Conservation (phyloP, 2,329 filamentous ascomycete genomes). For the Colletotrichum liriopes region DNA sequence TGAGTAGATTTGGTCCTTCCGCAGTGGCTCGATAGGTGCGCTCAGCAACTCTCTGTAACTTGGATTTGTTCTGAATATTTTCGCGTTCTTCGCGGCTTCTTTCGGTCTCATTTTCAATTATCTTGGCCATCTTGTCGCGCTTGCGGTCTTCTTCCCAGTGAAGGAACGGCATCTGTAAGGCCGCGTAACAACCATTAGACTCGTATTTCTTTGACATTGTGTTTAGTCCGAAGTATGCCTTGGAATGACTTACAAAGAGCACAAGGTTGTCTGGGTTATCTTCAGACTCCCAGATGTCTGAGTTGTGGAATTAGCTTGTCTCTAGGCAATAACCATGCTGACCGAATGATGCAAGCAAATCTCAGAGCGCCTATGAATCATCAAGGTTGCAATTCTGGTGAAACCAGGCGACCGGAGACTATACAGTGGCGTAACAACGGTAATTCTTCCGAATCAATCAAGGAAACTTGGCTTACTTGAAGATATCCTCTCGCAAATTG, state of each 20-base stretch:
- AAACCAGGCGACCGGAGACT: not conserved
- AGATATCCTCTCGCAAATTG: slow-evolving; percentile 52
- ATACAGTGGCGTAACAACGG: too few relatives aligned
- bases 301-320: not conserved
- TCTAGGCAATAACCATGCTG: not conserved
- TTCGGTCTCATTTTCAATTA: slow-evolving; percentile 45
- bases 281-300: slow-evolving; percentile 31
- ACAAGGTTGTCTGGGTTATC: slow-evolving; percentile 48
- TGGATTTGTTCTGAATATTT: slow-evolving; percentile 7
- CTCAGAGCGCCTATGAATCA: not conserved
- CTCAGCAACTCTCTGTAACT: not conserved
- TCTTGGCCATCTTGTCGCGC: slow-evolving; percentile 47
- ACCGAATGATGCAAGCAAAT: not conserved
- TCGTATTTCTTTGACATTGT: accelerated
- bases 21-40: not conserved
- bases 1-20: not conserved
- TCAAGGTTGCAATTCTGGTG: not conserved
- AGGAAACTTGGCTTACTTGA: slow-evolving; percentile 43
- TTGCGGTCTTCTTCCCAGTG: slow-evolving; percentile 59
- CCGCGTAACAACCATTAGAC: not conserved
- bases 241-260: slow-evolving; percentile 48
- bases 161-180: slow-evolving; percentile 56
- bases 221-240: not conserved
- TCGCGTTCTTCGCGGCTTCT: slow-evolving; percentile 19
- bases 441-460: not conserved